Conservation (phyloP, 306 rosid genomes). For the Lagenaria siceraria region DNA sequence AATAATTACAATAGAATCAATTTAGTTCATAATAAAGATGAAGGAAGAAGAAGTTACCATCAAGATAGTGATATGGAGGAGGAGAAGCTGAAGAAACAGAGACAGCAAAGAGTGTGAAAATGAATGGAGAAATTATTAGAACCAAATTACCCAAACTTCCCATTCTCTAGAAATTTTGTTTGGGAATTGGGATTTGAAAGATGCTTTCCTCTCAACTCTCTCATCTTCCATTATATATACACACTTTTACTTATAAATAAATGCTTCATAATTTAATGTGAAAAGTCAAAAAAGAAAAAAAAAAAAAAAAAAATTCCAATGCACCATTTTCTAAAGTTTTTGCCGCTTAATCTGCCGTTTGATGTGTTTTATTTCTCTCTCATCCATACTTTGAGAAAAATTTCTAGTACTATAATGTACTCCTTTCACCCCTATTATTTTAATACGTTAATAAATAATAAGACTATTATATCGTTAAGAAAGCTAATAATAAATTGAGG, state of each 20-base stretch:
- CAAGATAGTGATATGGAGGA: conserved; percentile 7
- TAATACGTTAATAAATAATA: too few relatives aligned
- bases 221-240: background rate
- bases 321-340: background rate
- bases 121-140: background rate
- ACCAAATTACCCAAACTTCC: background rate
- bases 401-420: too few relatives aligned
- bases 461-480: too few relatives aligned
- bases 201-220: background rate
- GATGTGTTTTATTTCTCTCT: background rate
- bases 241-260: background rate
- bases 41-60: conserved; percentile 14
- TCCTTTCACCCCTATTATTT: too few relatives aligned
- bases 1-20: background rate
- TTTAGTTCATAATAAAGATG: background rate
- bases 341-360: background rate
- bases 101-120: conserved; percentile 4
- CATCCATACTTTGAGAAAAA: background rate
- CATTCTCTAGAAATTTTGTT: background rate
- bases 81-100: conserved; percentile 13
- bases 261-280: background rate
- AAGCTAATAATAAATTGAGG: too few relatives aligned
- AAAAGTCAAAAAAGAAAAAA: background rate
- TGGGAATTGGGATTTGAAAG: background rate
- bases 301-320: background rate